Conservation (phyloP, 495 filamentous ascomycete genomes). For the Pseudevernia furfuracea region DNA sequence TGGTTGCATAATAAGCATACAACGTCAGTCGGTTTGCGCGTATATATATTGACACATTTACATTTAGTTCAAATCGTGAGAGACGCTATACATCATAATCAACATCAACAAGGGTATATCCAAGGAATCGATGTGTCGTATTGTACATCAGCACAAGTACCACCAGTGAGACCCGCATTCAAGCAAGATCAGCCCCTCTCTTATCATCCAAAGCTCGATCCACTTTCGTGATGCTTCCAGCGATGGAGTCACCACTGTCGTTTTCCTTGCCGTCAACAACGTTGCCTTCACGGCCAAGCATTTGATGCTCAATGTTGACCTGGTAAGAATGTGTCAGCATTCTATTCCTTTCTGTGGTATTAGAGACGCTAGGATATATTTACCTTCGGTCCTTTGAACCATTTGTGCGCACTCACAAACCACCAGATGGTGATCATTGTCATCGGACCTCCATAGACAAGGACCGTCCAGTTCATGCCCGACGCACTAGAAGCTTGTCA, state of each 20-base stretch:
- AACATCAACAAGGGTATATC: not conserved
- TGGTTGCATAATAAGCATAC: no score
- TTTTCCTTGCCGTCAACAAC: slow-evolving; percentile 19
- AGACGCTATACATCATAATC: not conserved
- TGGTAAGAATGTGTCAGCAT: not conserved
- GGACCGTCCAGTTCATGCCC: slow-evolving; percentile 67
- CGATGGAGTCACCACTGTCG: slow-evolving; percentile 20
- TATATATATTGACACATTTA: no score
- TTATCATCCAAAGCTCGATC: slow-evolving; percentile 9
- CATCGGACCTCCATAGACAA: slow-evolving; percentile 69
- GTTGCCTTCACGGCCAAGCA: slow-evolving; percentile 21
- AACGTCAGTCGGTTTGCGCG: no score
- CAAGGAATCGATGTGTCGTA: not conserved
- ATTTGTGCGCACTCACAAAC: slow-evolving; percentile 59
- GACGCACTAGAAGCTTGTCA: slow-evolving; percentile 18
- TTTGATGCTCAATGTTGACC: slow-evolving; percentile 28
- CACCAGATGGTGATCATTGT: slow-evolving; percentile 58
- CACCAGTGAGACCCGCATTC: not conserved
- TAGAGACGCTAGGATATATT: not conserved
- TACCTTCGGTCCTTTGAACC: slow-evolving; percentile 71
- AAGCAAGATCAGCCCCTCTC: slow-evolving; percentile 16
- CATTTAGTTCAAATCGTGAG: not conserved
- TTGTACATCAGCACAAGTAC: not conserved
- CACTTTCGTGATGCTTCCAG: slow-evolving; percentile 17
- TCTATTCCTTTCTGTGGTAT: no score